phyloP scores from a whole-genome alignment of 768 basidiomycete genomes.

The Dendrothele bispora region DNA sequence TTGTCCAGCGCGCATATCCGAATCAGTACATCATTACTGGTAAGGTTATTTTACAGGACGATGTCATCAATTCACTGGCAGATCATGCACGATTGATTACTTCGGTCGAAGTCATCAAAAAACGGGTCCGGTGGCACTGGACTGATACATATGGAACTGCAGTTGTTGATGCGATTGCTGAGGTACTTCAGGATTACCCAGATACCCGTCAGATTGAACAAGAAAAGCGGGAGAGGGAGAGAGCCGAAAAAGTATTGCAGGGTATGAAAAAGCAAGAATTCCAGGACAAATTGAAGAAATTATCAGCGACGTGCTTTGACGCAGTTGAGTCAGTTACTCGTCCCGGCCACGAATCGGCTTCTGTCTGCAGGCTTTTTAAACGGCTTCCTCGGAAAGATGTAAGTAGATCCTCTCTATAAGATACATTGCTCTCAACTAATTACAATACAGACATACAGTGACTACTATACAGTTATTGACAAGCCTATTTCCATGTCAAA shows the following conservation, averaged over 20 bases:
- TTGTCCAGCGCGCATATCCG: background rate
- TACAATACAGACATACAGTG: background rate
- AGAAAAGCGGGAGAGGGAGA: slow-evolving; percentile 1
- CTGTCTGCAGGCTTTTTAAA: no score
- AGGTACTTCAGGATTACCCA: background rate
- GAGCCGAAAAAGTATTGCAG: slow-evolving; percentile 1
- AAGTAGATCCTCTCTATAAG: background rate
- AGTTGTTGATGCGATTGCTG: background rate
- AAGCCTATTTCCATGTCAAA: background rate
- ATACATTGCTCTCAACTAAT: background rate
- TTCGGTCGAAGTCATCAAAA: background rate
- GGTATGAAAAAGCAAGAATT: no score
- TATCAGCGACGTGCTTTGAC: no score
- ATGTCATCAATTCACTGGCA: slow-evolving; percentile 8
- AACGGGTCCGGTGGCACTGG: slow-evolving; percentile 1
- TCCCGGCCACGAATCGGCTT: no score
- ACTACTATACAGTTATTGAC: background rate
- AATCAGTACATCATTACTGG: slow-evolving; percentile 13
- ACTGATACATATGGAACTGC: background rate
- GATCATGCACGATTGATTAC: slow-evolving; percentile 7
- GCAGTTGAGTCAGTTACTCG: no score
- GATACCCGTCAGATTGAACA: background rate
- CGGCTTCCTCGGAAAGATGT: background rate
- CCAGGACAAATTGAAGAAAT: no score
- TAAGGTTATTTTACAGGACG: slow-evolving; percentile 5